phyloP scores from a whole-genome alignment of 306 rosid species.

The Mimosa bimucronata region DNA sequence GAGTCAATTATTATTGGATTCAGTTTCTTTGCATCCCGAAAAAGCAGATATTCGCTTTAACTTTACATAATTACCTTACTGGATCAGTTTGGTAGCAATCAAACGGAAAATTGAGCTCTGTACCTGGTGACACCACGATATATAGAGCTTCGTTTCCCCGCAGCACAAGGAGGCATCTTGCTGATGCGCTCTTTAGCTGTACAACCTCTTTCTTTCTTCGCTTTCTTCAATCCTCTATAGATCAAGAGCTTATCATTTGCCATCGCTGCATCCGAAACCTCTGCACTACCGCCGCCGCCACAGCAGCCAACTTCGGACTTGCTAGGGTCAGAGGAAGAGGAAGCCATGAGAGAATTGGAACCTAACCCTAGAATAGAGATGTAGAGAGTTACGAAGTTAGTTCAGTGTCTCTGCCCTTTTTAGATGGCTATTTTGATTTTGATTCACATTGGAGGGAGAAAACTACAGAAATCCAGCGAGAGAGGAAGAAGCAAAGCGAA shows the following conservation, averaged over 20 bases:
- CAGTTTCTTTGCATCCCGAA: background rate
- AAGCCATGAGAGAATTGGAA: conserved; percentile 58
- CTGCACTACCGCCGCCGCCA: conserved; percentile 29
- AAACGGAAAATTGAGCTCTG: conserved; percentile 12
- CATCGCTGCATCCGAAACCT: conserved; percentile 53
- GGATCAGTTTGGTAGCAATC: conserved; percentile 24
- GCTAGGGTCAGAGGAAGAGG: conserved; percentile 68
- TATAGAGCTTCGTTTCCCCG: conserved; percentile 80
- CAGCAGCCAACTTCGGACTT: conserved; percentile 56
- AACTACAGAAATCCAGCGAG: conserved; percentile 27
- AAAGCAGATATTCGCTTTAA: background rate
- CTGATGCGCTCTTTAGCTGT: conserved; percentile 86
- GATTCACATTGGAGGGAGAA: conserved; percentile 37
- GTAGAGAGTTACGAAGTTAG: conserved; percentile 14
- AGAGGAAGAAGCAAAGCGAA: conserved; percentile 2
- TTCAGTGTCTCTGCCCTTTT: background rate
- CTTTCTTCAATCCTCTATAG: conserved; percentile 75
- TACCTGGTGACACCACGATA: conserved; percentile 90
- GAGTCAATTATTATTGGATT: background rate
- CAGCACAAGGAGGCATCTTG: conserved; percentile 87
- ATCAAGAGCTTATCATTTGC: conserved; percentile 59
- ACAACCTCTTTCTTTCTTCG: conserved; percentile 79
- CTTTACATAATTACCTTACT: background rate
- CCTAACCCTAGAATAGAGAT: conserved; percentile 41
- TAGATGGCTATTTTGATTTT: conserved; percentile 8